A percentile compares a stretch with the other conserved stretches of the same genome.
Conservation (phyloP, 768 basidiomycete species). For the Mycena filopes region DNA sequence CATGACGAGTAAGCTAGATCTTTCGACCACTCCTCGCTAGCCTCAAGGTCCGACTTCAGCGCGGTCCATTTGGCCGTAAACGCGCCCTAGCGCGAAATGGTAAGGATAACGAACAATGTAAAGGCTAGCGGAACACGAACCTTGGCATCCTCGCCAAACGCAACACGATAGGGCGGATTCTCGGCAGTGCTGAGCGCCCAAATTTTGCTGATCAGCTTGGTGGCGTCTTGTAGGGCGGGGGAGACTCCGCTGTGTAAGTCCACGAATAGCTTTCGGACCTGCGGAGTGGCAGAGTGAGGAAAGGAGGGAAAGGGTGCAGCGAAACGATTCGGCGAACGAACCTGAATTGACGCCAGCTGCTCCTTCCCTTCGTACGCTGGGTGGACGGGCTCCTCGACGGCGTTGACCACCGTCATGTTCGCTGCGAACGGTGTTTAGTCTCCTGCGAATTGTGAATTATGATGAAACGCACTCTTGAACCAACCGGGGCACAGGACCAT, state of each 20-base stretch:
- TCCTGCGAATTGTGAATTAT: not conserved
- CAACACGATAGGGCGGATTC: conserved; percentile 31
- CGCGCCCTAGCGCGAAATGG: not conserved
- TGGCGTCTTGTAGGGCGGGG: conserved; percentile 28
- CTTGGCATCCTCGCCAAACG: conserved; percentile 35
- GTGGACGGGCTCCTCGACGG: conserved; percentile 25
- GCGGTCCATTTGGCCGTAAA: conserved; percentile 28
- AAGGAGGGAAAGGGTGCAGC: not conserved
- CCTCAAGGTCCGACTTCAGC: conserved; percentile 25
- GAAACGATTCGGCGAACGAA: too few species aligned
- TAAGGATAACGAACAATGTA: not conserved
- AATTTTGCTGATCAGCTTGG: conserved; percentile 29
- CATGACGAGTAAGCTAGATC: conserved; percentile 24
- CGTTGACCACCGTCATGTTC: conserved; percentile 33
- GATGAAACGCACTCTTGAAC: conserved; percentile 29
- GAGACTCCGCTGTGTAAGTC: conserved; percentile 25
- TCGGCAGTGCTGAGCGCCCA: conserved; percentile 29
- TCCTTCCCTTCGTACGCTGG: conserved; percentile 28
- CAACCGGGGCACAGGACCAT: conserved; percentile 31
- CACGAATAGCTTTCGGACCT: conserved; percentile 13
- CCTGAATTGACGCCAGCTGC: conserved; percentile 34
- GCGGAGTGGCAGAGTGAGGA: not conserved
- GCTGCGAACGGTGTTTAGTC: conserved; percentile 6
- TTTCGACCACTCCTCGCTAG: conserved; percentile 33
- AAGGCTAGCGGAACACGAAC: not conserved